These are phyloP conservation scores for Plasmodium gaboni DNA, from an alignment of 169 alveolate species.

Conservation along the genomic window DNA sequence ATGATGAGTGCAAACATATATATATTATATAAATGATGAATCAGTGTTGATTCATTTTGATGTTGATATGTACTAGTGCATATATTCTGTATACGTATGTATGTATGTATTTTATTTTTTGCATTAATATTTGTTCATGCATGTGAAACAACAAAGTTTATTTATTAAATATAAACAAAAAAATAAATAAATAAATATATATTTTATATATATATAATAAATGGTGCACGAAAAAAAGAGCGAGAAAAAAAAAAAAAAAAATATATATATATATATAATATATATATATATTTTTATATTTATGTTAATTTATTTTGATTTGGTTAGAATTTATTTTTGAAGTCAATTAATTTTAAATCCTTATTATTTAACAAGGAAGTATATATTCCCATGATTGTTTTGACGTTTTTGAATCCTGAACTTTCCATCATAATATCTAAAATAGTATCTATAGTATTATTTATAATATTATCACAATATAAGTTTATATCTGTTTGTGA, in stretches of 20 bases:
- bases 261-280: not conserved
- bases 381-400: conserved; percentile 51
- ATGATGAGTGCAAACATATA: conserved; percentile 13
- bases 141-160: too few species aligned
- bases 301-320: not conserved
- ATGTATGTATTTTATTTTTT: not conserved
- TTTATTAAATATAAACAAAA: not conserved
- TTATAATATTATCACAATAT: conserved; percentile 41
- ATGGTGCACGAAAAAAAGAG: not conserved
- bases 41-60: not conserved
- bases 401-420: conserved; percentile 34
- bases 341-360: conserved; percentile 42
- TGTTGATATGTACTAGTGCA: not conserved
- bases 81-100: not conserved
- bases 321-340: conserved; percentile 14
- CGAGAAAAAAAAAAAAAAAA: not conserved
- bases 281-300: not conserved
- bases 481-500: conserved; percentile 6
- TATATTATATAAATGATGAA: not conserved
- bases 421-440: conserved; percentile 37
- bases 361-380: conserved; percentile 34
- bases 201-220: not conserved
- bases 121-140: too few species aligned
- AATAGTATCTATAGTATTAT: conserved; percentile 44
- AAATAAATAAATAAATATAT: not conserved